These are phyloP conservation scores for Lachancea quebecensis DNA, from an alignment of 805 yeast species.

Conservation along the genomic window DNA sequence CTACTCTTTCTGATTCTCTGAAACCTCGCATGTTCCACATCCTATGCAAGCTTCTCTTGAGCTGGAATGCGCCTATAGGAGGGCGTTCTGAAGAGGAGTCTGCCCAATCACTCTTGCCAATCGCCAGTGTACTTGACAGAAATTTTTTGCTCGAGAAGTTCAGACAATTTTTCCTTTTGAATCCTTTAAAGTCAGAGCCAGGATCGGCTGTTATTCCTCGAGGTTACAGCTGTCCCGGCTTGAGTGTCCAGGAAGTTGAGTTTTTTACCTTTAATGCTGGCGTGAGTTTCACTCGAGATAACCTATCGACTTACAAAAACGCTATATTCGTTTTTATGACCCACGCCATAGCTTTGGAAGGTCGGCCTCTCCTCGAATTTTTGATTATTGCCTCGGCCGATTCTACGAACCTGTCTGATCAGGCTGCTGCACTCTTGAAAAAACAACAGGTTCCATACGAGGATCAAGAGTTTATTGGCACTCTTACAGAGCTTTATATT, in stretches of 20 bases:
- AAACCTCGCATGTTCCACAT: constrained; percentile 58
- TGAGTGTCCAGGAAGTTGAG: constrained; percentile 46
- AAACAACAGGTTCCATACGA: constrained; percentile 49
- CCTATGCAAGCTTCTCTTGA: constrained; percentile 45
- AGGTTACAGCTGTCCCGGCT: constrained; percentile 54
- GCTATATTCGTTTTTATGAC: constrained; percentile 32
- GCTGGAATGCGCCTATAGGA: constrained; percentile 44
- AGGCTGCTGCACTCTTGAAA: constrained; percentile 45
- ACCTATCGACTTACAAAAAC: constrained; percentile 37
- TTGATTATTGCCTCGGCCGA: constrained; percentile 62
- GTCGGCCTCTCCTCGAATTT: constrained; percentile 37
- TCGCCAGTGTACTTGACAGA: constrained; percentile 37
- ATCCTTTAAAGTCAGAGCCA: constrained; percentile 38
- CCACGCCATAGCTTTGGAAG: constrained; percentile 36
- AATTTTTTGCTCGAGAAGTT: constrained; percentile 41
- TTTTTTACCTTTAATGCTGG: constrained; percentile 70
- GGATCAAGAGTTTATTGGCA: constrained; percentile 36
- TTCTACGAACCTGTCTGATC: constrained; percentile 45
- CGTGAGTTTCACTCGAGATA: constrained; percentile 44
- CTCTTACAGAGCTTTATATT: constrained; percentile 41
- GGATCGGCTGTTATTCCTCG: constrained; percentile 34
- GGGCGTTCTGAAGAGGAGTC: constrained; percentile 39
- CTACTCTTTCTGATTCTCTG: constrained; percentile 30
- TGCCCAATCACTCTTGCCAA: constrained; percentile 31
- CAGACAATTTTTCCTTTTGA: constrained; percentile 50